Base-by-base conservation (phyloP, 495 filamentous ascomycete genomes). In the Penicillium odoratum region DNA sequence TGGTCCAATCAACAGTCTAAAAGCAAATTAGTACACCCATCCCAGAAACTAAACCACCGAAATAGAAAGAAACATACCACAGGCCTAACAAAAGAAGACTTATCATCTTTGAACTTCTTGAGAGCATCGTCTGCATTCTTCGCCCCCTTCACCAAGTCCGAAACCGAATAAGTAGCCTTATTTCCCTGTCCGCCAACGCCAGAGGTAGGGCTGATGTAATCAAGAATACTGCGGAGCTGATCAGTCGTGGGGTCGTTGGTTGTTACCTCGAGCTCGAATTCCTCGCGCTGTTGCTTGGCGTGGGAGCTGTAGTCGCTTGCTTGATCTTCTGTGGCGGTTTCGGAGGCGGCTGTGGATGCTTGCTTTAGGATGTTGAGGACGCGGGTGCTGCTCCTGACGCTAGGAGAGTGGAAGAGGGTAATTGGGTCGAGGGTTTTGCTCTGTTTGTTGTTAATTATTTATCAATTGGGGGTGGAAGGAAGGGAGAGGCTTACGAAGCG, bases 371-470 rank as follows among this genome's bases (percentile, higher is more conserved):
- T 70, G 28, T 84, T 85, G 25, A 88, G 81, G 31, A 84, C 83
- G 44, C 85, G 83, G 13, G 79, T 78, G 3, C 91, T 96, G 61
- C 84, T 71, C 3, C 85, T 76, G 16, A 80, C 74, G 42, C 74
- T 75, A 26, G 93, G 83, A 62, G 87, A 85, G 83, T 97, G 93
- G 83, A 98, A 98, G 78, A 98, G 88, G 56, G 92, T 97, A 65
- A 98, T 87, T 59, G 96, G 85, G 79, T 98, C 91, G 74, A 91
- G 82, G 60, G 88, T 80, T 83, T 92, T 93, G 73, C 82, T 81
- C 89, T 93, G 61, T 44, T 57, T 59, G 47, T 61, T 11, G 55
- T 51, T 56, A 26, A 31, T 51, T 33, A 34, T 15, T 5, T 30
- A 9, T 53, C 45, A 44, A 15, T 40, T 57, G 5, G 9, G 46